Evolutionary conservation across 805 yeast genomes (phyloP).

Genomic region (Candida taoyuanica): DNA sequence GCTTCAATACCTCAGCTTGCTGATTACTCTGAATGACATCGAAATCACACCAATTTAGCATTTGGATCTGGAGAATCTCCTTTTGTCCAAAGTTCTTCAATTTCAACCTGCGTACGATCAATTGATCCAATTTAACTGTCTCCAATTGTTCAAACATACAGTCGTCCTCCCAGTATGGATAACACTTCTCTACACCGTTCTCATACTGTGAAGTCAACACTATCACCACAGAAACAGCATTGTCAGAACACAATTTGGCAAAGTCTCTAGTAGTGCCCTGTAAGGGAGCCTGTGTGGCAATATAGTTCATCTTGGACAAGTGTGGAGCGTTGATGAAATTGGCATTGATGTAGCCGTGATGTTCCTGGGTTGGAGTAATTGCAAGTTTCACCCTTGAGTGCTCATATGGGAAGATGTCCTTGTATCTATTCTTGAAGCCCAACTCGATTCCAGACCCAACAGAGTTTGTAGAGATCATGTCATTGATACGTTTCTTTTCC

Average conservation of each 20-base stretch:
- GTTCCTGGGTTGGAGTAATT: slow-evolving; percentile 30
- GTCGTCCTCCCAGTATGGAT: slow-evolving; percentile 72
- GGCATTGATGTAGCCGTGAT: slow-evolving; percentile 42
- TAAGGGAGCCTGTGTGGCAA: slow-evolving; percentile 91
- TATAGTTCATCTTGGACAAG: slow-evolving; percentile 39
- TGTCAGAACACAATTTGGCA: slow-evolving; percentile 70
- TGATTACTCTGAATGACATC: slow-evolving; percentile 46
- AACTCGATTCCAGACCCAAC: slow-evolving; percentile 50
- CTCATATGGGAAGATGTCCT: slow-evolving; percentile 75
- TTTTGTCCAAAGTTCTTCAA: slow-evolving; percentile 32
- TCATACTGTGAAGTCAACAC: slow-evolving; percentile 76
- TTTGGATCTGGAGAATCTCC: slow-evolving; percentile 67
- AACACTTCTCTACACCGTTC: slow-evolving; percentile 75
- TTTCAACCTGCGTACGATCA: slow-evolving; percentile 39
- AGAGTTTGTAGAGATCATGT: slow-evolving; percentile 25
- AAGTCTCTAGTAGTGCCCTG: slow-evolving; percentile 72
- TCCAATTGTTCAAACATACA: slow-evolving; percentile 30
- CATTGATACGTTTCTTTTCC: slow-evolving; percentile 63
- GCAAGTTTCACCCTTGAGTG: slow-evolving; percentile 35
- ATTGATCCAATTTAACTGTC: slow-evolving; percentile 22
- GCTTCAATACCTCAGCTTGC: slow-evolving; percentile 51
- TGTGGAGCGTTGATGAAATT: slow-evolving; percentile 48
- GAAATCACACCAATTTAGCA: slow-evolving; percentile 81
- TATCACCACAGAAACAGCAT: slow-evolving; percentile 60
- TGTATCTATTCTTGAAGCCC: slow-evolving; percentile 72